Conservation (phyloP, 805 yeast genomes). For the Torulaspora maleeae region DNA sequence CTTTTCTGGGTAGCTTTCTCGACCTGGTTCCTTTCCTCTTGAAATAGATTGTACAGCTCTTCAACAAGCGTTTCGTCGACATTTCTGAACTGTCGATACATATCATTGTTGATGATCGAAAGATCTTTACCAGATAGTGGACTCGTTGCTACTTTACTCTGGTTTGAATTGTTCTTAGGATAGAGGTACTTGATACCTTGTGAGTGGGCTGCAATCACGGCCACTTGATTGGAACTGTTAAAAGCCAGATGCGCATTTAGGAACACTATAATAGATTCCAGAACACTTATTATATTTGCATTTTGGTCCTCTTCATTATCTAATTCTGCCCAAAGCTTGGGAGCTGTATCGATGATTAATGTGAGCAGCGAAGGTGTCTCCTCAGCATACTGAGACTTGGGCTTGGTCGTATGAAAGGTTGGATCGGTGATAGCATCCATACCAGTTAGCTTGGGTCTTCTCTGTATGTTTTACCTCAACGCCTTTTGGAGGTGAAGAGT, state of each 20-base stretch:
- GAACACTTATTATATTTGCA: conserved; percentile 51
- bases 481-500: neutral
- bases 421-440: conserved; percentile 39
- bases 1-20: conserved; percentile 39
- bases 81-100: conserved; percentile 80
- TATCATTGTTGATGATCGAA: conserved; percentile 47
- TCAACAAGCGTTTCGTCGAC: conserved; percentile 70
- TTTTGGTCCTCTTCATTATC: conserved; percentile 29
- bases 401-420: conserved; percentile 28
- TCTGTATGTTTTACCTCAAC: too few species aligned
- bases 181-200: conserved; percentile 64
- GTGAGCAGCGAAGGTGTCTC: conserved; percentile 77
- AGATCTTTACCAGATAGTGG: conserved; percentile 17
- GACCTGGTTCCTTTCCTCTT: conserved; percentile 28
- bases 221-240: conserved; percentile 78
- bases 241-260: conserved; percentile 84
- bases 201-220: conserved; percentile 72
- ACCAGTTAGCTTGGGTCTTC: too few species aligned
- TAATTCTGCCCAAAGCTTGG: conserved; percentile 44
- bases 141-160: conserved; percentile 8
- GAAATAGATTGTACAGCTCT: conserved; percentile 48
- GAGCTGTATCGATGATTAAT: conserved; percentile 72
- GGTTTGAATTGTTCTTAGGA: conserved; percentile 42
- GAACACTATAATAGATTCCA: conserved; percentile 65
- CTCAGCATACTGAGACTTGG: conserved; percentile 35